Evolutionary conservation across 192 early-diverging fungal genomes (phyloP), one percentile per base, ranked within the genome.

Genomic region (Jimgerdemannia lactiflua): DNA sequence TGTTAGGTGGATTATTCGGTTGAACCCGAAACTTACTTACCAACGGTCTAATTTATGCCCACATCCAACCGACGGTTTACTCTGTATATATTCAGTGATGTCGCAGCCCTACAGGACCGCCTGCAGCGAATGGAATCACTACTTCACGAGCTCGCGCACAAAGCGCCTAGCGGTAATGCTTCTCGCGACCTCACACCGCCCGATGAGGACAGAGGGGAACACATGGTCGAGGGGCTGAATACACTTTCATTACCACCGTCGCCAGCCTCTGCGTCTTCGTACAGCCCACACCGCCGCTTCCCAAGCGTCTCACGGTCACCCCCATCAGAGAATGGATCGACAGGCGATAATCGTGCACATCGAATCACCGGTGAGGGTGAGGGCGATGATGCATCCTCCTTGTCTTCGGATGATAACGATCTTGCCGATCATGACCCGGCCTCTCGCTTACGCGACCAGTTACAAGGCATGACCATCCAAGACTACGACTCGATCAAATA

Each of bases 91-190:
- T 59, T 14, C 49, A 72, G 74, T 19, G 75, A 82, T 79, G 91
- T 95, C 9, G 94, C 94, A 69, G 88, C 85, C 4, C 85, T 95
- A 2, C 93, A 95, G 73, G 85, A 81, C 77, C 82, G 92, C 49
- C 75, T 95, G 69, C 86, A 87, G 72, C 82, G 89, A 42, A 89
- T 92, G 80, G 93, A 95, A 78, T 84, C 78, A 10, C 75, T 95
- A 19, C 78, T 95, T 17, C 81, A 81, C 39, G 83, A 82, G 20
- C 85, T 94, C 0, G 84, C 89, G 49, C 49, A 59, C 49, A 59
- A 59, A 59, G 14, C 8, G 6, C 49, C 49, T 59, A 2, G 8
- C 14, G 14, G 49, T 14, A 59, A 59, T 14, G 49, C 49, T 59
- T 6, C 8, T 14, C 49, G 49, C 49, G 49, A 2, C 49, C 14